A percentile compares a stretch with the other conserved stretches of the same genome.
These are phyloP conservation scores for Helicostylum pulchrum DNA, from an alignment of 192 early-diverging fungal species.

Conservation along the genomic window DNA sequence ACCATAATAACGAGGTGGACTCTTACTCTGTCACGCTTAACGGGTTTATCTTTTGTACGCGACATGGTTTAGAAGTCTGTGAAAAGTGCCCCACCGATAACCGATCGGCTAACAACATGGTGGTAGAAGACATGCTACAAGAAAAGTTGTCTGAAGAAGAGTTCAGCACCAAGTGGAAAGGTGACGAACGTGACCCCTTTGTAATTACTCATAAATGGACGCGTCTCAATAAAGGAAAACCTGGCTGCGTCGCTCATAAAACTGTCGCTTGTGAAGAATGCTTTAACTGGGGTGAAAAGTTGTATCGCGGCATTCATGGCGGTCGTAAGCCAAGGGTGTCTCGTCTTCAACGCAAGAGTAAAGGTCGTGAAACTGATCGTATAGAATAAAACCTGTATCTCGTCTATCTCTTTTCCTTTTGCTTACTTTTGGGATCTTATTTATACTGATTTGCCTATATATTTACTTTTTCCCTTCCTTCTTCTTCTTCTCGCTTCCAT, in stretches of 20 bases:
- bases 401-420: too few relatives aligned
- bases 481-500: too few relatives aligned
- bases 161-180: conserved; percentile 29
- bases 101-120: conserved; percentile 25
- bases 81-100: conserved; percentile 36
- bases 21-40: conserved; percentile 30
- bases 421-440: too few relatives aligned
- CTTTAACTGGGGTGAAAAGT: conserved; percentile 32
- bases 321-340: conserved; percentile 19
- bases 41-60: conserved; percentile 35
- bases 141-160: conserved; percentile 29
- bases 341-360: conserved; percentile 10
- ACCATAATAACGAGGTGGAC: conserved; percentile 22
- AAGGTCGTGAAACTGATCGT: neutral
- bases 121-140: conserved; percentile 25
- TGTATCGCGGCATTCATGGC: conserved; percentile 25
- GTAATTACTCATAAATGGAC: conserved; percentile 23
- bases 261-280: conserved; percentile 30
- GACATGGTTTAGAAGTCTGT: conserved; percentile 33
- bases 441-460: too few relatives aligned
- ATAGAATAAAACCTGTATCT: too few relatives aligned
- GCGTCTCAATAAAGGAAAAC: conserved; percentile 26
- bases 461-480: too few relatives aligned
- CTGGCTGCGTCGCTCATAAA: conserved; percentile 31
- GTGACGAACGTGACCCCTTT: conserved; percentile 33